Conservation (phyloP, 1,284 basidiomycete genomes). For the Heterobasidion occidentale region DNA sequence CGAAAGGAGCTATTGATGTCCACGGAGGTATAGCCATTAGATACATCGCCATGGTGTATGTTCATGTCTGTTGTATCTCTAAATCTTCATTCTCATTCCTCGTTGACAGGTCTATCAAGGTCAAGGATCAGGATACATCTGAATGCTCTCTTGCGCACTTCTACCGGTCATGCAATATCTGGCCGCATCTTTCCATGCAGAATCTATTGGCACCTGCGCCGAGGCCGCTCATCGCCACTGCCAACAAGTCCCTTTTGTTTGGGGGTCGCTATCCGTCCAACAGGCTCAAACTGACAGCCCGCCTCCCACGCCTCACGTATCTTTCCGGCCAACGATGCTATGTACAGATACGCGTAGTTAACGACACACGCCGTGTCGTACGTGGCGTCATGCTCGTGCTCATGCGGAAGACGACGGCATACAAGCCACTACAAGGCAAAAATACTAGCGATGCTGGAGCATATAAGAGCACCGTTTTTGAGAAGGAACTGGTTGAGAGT, state of each 20-base stretch:
- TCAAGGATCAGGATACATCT: slow-evolving; percentile 59
- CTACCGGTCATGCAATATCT: slow-evolving; percentile 80
- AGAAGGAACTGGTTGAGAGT: slow-evolving; percentile 61
- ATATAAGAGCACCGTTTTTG: not conserved
- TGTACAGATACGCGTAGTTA: slow-evolving; percentile 65
- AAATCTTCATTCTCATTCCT: not conserved
- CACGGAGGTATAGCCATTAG: slow-evolving; percentile 60
- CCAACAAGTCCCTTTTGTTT: slow-evolving; percentile 53
- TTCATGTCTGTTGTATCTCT: slow-evolving; percentile 13
- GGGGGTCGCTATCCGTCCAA: slow-evolving; percentile 43
- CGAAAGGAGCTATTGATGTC: slow-evolving; percentile 64
- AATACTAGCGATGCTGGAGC: slow-evolving; percentile 23
- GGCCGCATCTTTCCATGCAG: slow-evolving; percentile 72
- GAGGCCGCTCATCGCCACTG: slow-evolving; percentile 54
- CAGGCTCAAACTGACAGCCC: slow-evolving; percentile 67
- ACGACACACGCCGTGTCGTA: slow-evolving; percentile 69
- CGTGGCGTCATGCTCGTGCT: slow-evolving; percentile 65
- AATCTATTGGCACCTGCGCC: slow-evolving; percentile 55
- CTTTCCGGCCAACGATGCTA: slow-evolving; percentile 81
- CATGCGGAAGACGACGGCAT: slow-evolving; percentile 67
- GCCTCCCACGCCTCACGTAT: slow-evolving; percentile 74
- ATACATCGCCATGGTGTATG: slow-evolving; percentile 81
- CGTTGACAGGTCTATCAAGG: slow-evolving; percentile 60
- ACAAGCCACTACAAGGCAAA: slow-evolving; percentile 38
- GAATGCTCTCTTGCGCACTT: slow-evolving; percentile 85